phyloP scores from a whole-genome alignment of 768 basidiomycete genomes.

The Trametes gibbosa region DNA sequence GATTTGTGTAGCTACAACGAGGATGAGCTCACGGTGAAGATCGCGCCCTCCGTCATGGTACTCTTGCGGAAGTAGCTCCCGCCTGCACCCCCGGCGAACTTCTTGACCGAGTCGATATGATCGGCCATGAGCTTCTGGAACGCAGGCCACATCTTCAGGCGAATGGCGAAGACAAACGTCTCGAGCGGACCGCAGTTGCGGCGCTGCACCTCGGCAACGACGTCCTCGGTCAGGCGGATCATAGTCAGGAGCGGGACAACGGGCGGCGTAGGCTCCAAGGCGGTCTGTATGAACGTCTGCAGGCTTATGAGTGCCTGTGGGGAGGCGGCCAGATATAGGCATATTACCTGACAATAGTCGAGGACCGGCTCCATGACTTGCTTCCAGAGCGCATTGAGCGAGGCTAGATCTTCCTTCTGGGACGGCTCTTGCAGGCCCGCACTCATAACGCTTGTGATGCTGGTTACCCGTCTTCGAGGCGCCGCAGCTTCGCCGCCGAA shows the following conservation, averaged over 20 bases:
- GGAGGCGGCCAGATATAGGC: background rate
- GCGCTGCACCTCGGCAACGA: constrained; percentile 71
- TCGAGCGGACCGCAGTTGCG: constrained; percentile 80
- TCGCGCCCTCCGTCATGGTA: constrained; percentile 64
- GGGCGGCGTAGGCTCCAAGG: constrained; percentile 73
- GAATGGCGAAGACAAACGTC: constrained; percentile 73
- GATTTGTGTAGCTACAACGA: background rate
- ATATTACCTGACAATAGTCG: constrained; percentile 73
- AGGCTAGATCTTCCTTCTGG: constrained; percentile 55
- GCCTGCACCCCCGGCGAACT: constrained; percentile 70
- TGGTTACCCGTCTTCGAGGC: constrained; percentile 20
- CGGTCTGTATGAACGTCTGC: constrained; percentile 65
- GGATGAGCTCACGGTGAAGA: constrained; percentile 35
- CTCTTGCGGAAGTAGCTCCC: constrained; percentile 59
- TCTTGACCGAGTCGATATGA: constrained; percentile 79
- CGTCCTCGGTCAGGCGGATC: constrained; percentile 85
- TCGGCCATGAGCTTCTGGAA: constrained; percentile 89
- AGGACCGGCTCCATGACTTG: constrained; percentile 89
- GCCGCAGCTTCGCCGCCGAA: constrained; percentile 31
- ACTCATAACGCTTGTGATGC: constrained; percentile 23
- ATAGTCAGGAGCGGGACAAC: constrained; percentile 81
- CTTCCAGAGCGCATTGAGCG: constrained; percentile 76
- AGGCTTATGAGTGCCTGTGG: background rate
- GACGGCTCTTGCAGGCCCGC: constrained; percentile 16
- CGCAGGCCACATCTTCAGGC: constrained; percentile 88